Conservation (phyloP, 495 filamentous ascomycete species). For the Xylaria sp. region DNA sequence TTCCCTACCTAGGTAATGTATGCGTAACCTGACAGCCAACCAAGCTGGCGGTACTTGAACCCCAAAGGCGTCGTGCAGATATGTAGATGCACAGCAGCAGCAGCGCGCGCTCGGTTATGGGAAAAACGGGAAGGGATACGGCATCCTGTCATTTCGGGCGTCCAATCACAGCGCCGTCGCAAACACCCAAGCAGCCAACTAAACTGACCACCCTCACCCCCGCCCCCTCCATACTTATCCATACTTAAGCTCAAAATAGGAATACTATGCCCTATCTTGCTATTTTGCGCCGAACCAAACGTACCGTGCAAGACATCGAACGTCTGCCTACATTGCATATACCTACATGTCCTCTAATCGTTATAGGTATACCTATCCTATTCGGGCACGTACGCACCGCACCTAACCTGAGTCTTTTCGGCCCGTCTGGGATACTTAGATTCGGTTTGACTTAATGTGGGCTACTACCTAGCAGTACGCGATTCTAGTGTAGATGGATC, state of each 20-base stretch:
- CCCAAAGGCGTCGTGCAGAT: constrained; percentile 20
- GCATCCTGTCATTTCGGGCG: constrained; percentile 17
- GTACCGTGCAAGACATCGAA: neutral
- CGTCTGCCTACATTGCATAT: neutral
- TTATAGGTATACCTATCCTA: neutral
- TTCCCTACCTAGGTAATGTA: neutral
- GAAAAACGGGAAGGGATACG: neutral
- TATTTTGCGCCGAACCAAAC: constrained; percentile 11
- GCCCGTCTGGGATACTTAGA: neutral
- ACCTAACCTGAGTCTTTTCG: neutral
- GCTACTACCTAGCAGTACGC: neutral
- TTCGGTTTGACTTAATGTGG: neutral
- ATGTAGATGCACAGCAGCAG: too few relatives aligned
- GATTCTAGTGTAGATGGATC: neutral
- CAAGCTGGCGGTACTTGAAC: constrained; percentile 19
- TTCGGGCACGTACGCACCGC: constrained; percentile 2
- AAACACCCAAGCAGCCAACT: constrained; percentile 10
- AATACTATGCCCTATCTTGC: constrained; percentile 2
- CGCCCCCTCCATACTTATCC: constrained; percentile 11
- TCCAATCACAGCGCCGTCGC: constrained; percentile 21
- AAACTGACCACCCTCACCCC: constrained; percentile 1
- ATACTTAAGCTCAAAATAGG: constrained; percentile 15
- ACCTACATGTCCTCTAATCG: neutral
- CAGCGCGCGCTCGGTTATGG: constrained; percentile 10
- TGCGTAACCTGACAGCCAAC: constrained; percentile 18